Conservation (phyloP, 257 asterid species). For the Penstemon eatonii region DNA sequence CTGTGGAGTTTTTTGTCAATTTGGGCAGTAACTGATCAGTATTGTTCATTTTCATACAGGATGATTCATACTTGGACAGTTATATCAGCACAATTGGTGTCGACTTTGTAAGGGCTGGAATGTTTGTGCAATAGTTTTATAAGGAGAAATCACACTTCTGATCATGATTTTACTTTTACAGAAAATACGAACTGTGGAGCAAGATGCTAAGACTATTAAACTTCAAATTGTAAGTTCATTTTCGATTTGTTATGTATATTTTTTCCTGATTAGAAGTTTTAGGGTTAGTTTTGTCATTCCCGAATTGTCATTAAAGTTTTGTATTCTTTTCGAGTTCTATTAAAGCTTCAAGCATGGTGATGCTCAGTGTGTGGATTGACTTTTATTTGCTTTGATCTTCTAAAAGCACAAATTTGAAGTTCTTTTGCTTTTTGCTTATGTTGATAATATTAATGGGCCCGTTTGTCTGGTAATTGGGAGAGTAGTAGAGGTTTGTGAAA, state of each 20-base stretch:
- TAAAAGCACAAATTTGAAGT: background rate
- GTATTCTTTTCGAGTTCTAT: background rate
- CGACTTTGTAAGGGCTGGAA: constrained; percentile 47
- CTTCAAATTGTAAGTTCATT: constrained; percentile 70
- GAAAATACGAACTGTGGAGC: constrained; percentile 71
- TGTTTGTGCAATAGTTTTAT: constrained; percentile 6
- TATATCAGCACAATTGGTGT: constrained; percentile 71
- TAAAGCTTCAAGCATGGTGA: background rate
- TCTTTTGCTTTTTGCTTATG: background rate
- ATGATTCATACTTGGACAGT: constrained; percentile 63
- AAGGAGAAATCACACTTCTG: constrained; percentile 21
- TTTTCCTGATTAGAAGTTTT: constrained; percentile 7
- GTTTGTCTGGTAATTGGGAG: too few species aligned
- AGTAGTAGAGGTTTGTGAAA: too few species aligned
- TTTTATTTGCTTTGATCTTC: background rate
- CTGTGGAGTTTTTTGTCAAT: background rate
- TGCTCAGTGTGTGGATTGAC: background rate
- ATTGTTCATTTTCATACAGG: constrained; percentile 38
- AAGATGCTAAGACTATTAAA: constrained; percentile 72
- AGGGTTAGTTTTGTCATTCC: background rate
- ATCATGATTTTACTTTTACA: constrained; percentile 32
- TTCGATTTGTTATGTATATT: background rate
- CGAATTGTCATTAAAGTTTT: constrained; percentile 1
- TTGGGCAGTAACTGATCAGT: constrained; percentile 20
- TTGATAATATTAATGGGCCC: background rate